Percentiles rank a stretch among this genome's conserved stretches.
These are phyloP conservation scores for Microthyrium microscopicum DNA, from an alignment of 2,329 filamentous ascomycete species.

Conservation along the genomic window DNA sequence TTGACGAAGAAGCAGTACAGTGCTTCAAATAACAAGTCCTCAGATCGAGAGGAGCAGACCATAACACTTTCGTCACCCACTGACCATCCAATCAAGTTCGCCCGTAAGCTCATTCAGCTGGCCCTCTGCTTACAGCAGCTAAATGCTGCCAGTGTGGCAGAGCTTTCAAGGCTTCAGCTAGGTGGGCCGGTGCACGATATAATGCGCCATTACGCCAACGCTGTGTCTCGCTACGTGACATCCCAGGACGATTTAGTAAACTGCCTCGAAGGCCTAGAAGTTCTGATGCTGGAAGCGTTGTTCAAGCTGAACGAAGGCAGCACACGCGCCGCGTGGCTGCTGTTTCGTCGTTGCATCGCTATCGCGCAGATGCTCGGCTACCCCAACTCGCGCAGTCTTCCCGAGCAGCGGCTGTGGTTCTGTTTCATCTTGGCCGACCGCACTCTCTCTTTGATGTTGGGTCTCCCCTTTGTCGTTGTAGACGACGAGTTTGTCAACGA, in stretches of 20 bases:
- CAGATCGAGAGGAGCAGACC: slow-evolving; percentile 14
- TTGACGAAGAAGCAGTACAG: too few species aligned
- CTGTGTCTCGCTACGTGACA: slow-evolving; percentile 22
- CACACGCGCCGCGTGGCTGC: slow-evolving; percentile 33
- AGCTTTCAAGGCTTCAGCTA: slow-evolving; percentile 10
- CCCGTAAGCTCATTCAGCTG: slow-evolving; percentile 12
- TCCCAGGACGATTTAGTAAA: slow-evolving; percentile 29
- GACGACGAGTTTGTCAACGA: slow-evolving; percentile 24
- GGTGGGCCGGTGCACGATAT: neutral
- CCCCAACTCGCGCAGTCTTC: slow-evolving; percentile 20
- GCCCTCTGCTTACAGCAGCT: slow-evolving; percentile 9
- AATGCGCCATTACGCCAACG: slow-evolving; percentile 16
- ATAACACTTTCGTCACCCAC: slow-evolving; percentile 13
- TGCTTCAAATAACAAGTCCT: too few species aligned
- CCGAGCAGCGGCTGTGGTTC: slow-evolving; percentile 20
- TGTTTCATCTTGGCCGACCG: slow-evolving; percentile 29
- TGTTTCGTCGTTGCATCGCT: slow-evolving; percentile 30
- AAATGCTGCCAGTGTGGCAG: neutral
- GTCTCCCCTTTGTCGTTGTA: slow-evolving; percentile 27
- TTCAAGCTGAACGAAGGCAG: slow-evolving; percentile 32
- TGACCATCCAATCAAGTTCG: too few species aligned
- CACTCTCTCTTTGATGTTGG: slow-evolving; percentile 31
- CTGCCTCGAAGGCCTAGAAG: slow-evolving; percentile 35
- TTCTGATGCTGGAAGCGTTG: slow-evolving; percentile 32
- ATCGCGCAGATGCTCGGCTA: slow-evolving; percentile 34